These are phyloP conservation scores for Fusarium tanahbumbuense DNA, from an alignment of 2,329 filamentous ascomycete species.

Conservation along the genomic window DNA sequence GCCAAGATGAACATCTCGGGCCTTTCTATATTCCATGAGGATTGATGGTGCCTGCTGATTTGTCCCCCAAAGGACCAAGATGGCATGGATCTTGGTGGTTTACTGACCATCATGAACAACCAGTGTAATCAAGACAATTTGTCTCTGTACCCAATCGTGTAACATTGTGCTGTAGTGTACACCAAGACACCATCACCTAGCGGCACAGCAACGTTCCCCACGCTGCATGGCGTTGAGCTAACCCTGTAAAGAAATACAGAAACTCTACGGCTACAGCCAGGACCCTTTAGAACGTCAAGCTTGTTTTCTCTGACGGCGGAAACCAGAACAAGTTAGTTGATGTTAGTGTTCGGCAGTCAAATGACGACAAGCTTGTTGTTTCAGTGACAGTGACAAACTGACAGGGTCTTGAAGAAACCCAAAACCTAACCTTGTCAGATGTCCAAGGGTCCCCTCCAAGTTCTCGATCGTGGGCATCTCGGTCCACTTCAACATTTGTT, in stretches of 20 bases:
- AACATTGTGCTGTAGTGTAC: constrained; percentile 1
- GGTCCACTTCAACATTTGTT: background rate
- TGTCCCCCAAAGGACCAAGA: background rate
- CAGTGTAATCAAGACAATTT: background rate
- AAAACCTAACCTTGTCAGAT: constrained; percentile 13
- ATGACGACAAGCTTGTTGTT: constrained; percentile 28
- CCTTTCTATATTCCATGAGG: background rate
- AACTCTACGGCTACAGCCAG: background rate
- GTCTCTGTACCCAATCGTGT: constrained; percentile 15
- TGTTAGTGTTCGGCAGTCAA: background rate
- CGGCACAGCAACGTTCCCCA: constrained; percentile 25
- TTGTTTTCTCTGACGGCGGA: constrained; percentile 13
- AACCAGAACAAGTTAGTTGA: background rate
- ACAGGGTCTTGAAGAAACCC: background rate
- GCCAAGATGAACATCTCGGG: background rate
- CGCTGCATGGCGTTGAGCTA: constrained; percentile 35
- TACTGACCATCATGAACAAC: background rate
- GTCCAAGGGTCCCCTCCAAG: constrained; percentile 18
- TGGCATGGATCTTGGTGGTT: background rate
- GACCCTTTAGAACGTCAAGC: constrained; percentile 16
- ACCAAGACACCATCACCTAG: constrained; percentile 1
- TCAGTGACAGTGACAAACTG: constrained; percentile 3
- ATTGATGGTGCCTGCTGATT: background rate
- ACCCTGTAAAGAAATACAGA: background rate
- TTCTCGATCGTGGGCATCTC: constrained; percentile 21